Conservation (phyloP, 2,329 filamentous ascomycete genomes). For the Cladorrhinum sp. region DNA sequence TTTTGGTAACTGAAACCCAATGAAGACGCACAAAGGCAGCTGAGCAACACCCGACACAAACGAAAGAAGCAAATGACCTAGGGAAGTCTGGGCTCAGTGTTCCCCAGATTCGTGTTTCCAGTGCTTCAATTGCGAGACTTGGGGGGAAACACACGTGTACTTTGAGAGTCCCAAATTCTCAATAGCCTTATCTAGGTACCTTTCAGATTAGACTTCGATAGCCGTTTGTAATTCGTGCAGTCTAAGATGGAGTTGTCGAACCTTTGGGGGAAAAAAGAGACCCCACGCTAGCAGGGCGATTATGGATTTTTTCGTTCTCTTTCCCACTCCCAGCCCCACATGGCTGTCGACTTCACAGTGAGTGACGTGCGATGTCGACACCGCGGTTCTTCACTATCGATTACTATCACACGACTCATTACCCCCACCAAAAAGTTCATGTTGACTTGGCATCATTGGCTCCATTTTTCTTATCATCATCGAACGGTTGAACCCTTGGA, state of each 20-base stretch:
- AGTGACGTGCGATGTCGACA: slow-evolving; percentile 10
- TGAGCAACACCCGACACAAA: neutral
- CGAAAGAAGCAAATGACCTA: neutral
- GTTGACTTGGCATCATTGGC: neutral
- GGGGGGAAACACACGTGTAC: neutral
- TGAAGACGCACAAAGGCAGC: neutral
- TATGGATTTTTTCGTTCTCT: neutral
- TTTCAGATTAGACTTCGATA: neutral
- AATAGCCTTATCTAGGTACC: neutral
- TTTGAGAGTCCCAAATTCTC: neutral
- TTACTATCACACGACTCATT: slow-evolving; percentile 2
- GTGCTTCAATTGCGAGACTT: neutral
- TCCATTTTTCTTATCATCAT: slow-evolving; percentile 1
- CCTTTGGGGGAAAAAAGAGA: neutral
- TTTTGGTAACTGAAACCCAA: slow-evolving; percentile 6
- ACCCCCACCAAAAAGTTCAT: slow-evolving; percentile 1
- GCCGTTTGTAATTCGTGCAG: too few species aligned
- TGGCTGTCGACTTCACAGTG: neutral
- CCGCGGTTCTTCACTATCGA: neutral
- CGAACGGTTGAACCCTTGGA: neutral
- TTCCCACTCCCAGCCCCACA: neutral
- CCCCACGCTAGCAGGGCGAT: slow-evolving; percentile 1
- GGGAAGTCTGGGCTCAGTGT: neutral
- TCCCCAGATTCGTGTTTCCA: neutral
- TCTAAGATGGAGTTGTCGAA: neutral